Evolutionary conservation across 495 filamentous ascomycete species (phyloP), one percentile per base, ranked within the genome.

Genomic region (Polyplosphaeria fusca): DNA sequence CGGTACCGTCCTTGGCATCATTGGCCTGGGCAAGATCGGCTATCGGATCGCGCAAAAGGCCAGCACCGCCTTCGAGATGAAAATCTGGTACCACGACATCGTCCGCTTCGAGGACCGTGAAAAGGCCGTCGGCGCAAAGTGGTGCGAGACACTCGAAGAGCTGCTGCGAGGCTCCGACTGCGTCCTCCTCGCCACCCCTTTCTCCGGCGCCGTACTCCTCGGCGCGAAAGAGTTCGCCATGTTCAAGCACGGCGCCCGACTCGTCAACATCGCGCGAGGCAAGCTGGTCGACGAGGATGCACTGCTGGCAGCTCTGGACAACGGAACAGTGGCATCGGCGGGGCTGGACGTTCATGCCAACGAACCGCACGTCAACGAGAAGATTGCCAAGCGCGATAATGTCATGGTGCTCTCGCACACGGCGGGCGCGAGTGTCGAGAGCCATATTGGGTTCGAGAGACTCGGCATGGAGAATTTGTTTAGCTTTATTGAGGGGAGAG

Each of bases 231-330:
- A 72, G n/a, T 66, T 91, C 19, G 47, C 63, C 9, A 71, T 70
- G 47, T 75, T 86, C 58, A 82, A 80, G 63, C 64, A 48, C 1
- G 86, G 85, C 0, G 70, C 77, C 2, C 71, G 85, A 3, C 76
- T 91, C 30, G 81, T 89, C 27, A 89, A 89, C 58, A 82, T 88
- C 40, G 86, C 86, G n/a, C 75, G 86, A 24, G 85, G 86, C 4
- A 79, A 74, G 32, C 72, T 89, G 2, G 78, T 89, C 1, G 84
- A 89, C 63, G 85, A 89, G 68, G 78, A 79, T 20, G 86, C 85
- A 22, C 68, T 91, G 16, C 74, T 83, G 0, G 76, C 78, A 27
- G 86, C 85, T 14, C 62, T 89, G 27, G 82, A 87, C 47, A 55
- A 61, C 1, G 79, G 79, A 0, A 63, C 70, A 9, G 49, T 89